Percentiles rank a stretch among this genome's conserved stretches.
These are phyloP conservation scores for Sphagnurus paluster DNA, from an alignment of 1,284 basidiomycete genomes.

Conservation along the genomic window DNA sequence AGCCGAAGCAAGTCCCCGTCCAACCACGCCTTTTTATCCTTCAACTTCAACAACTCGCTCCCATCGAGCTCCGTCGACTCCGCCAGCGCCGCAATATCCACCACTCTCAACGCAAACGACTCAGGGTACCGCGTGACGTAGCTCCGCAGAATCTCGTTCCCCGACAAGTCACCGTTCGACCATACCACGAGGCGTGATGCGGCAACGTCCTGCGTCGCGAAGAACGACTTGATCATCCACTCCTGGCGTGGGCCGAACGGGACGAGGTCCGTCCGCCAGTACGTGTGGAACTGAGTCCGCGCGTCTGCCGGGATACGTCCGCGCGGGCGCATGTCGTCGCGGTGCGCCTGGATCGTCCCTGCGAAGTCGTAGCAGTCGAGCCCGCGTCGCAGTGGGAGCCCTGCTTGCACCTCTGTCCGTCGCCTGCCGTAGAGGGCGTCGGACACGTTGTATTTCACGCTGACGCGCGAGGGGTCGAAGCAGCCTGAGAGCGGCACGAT, in stretches of 20 bases:
- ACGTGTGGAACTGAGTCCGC: slow-evolving; percentile 78
- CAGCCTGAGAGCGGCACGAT: slow-evolving; percentile 69
- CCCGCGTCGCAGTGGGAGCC: slow-evolving; percentile 72
- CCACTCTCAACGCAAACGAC: slow-evolving; percentile 66
- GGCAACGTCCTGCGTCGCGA: slow-evolving; percentile 80
- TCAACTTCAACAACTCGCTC: slow-evolving; percentile 53
- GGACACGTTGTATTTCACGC: slow-evolving; percentile 69
- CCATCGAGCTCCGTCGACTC: slow-evolving; percentile 74
- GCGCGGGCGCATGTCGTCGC: slow-evolving; percentile 10
- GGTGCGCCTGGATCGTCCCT: slow-evolving; percentile 57
- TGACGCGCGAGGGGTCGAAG: slow-evolving; percentile 62
- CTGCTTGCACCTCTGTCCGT: slow-evolving; percentile 73
- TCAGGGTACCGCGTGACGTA: slow-evolving; percentile 68
- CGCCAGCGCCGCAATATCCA: slow-evolving; percentile 69
- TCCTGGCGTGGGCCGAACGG: slow-evolving; percentile 80
- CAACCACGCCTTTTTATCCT: slow-evolving; percentile 86
- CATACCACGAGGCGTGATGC: slow-evolving; percentile 75
- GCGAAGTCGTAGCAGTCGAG: slow-evolving; percentile 90
- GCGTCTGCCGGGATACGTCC: slow-evolving; percentile 38
- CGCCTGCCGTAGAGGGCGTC: slow-evolving; percentile 60
- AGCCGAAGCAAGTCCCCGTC: slow-evolving; percentile 88
- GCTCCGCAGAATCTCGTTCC: slow-evolving; percentile 58
- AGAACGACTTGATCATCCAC: slow-evolving; percentile 86
- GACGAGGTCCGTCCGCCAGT: slow-evolving; percentile 86
- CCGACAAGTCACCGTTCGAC: slow-evolving; percentile 79